Evolutionary conservation across 1,284 basidiomycete genomes (phyloP).

Genomic region (Cryptococcus hybrid): DNA sequence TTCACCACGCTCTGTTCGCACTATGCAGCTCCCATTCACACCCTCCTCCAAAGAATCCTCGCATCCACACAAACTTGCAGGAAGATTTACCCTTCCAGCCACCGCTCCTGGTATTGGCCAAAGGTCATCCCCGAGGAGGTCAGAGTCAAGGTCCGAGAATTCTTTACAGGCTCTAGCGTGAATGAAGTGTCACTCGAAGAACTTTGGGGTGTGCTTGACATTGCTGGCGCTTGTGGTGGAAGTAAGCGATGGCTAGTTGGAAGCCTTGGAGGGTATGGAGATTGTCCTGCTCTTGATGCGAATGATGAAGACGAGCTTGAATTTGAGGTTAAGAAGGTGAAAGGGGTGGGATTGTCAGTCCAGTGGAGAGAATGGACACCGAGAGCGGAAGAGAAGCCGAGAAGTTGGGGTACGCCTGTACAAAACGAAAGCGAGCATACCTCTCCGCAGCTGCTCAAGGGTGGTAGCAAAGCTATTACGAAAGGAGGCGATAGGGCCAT

Average conservation of each 20-base stretch:
- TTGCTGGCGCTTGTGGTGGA: conserved; percentile 67
- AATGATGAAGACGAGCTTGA: conserved; percentile 11
- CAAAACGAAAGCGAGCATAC: too few species aligned
- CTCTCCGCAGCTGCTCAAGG: too few species aligned
- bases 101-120: conserved; percentile 27
- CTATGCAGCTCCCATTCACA: conserved; percentile 47
- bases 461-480: too few species aligned
- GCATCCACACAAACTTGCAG: conserved; percentile 53
- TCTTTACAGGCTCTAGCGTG: conserved; percentile 46
- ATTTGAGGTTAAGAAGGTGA: conserved; percentile 25
- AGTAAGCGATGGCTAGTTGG: conserved; percentile 41
- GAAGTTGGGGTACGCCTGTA: not conserved
- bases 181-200: conserved; percentile 57
- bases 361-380: conserved; percentile 18
- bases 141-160: conserved; percentile 55
- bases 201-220: conserved; percentile 64
- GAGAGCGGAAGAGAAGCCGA: not conserved
- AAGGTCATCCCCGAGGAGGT: conserved; percentile 55
- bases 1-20: conserved; percentile 47
- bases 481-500: too few species aligned
- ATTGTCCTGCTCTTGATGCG: conserved; percentile 24
- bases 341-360: conserved; percentile 2
- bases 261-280: conserved; percentile 46
- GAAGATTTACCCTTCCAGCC: conserved; percentile 55
- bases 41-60: conserved; percentile 30